Evolutionary conservation across 1,284 basidiomycete genomes (phyloP).

Genomic region (Waitea zeae): DNA sequence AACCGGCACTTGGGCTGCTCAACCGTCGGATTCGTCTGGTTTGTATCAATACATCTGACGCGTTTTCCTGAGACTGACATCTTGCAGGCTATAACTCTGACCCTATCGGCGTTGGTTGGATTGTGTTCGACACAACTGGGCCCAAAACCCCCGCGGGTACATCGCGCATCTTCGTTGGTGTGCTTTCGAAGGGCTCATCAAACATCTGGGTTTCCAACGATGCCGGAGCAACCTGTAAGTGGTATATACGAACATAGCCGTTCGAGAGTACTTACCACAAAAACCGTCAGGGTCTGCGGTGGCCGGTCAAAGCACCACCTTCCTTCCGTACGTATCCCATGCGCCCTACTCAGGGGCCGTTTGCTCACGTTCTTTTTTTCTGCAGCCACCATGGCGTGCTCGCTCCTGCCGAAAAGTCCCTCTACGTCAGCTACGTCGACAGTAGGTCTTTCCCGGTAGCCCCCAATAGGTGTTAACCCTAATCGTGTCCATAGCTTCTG

Average conservation of each 20-base stretch:
- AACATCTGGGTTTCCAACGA: conserved; percentile 41
- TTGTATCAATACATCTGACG: no score
- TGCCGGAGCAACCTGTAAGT: conserved; percentile 32
- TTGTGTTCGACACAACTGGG: conserved; percentile 48
- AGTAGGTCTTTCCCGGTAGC: conserved; percentile 4
- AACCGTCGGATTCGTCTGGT: conserved; percentile 33
- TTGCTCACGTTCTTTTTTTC: no score
- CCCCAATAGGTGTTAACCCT: not conserved
- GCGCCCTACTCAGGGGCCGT: no score
- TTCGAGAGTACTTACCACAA: no score
- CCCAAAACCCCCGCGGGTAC: conserved; percentile 27
- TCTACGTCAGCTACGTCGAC: conserved; percentile 40
- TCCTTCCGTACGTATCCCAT: no score
- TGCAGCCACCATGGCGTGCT: conserved; percentile 54
- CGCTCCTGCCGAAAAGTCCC: conserved; percentile 30
- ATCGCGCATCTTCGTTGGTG: conserved; percentile 49
- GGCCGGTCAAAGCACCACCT: conserved; percentile 36
- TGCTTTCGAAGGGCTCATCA: conserved; percentile 31
- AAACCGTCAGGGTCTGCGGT: conserved; percentile 45
- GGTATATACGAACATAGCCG: no score
- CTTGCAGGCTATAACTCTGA: conserved; percentile 40
- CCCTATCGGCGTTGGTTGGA: conserved; percentile 40
- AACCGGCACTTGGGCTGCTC: conserved; percentile 34
- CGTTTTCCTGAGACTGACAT: no score
- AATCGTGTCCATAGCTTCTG: conserved; percentile 5